Evolutionary conservation across 768 basidiomycete species (phyloP), one percentile per base, ranked within the genome.

Genomic region (Gymnopilus junonius): DNA sequence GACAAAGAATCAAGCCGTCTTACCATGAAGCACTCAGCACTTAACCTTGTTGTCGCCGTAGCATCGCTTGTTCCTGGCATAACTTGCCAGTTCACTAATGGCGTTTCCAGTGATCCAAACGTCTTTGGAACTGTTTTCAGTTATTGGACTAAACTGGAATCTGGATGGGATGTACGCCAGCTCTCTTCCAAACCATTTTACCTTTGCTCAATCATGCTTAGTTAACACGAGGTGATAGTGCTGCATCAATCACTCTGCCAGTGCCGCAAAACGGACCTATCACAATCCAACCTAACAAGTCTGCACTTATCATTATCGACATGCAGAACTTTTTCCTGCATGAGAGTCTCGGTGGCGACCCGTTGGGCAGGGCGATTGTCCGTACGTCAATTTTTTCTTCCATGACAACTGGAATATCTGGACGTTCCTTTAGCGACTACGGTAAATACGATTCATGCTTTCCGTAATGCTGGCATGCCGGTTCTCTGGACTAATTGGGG

Each of bases 261-360:
- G 65, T 74, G 59, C 70, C 72, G 8, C 31, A 58, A 7, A 64
- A 66, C 53, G 70, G 75, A 17, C 69, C 71, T 2, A 72, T 76
- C 11, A 63, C 61, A 2, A 69, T 76, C 32, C 72, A 75, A 32
- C 73, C 75, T 0, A 72, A 72, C 55, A 66, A 68, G n/a, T 66
- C 70, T n/a, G 75, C 75, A 3, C 64, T 76, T 15, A 74, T 76
- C 11, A 76, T 76, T 29, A 76, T 76, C 25, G 75, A 76, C 58
- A 76, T 76, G 75, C 75, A 76, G 32, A 76, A 74, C 57, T 73
- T 72, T 57, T 76, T 74, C 61, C 59, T 75, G 40, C 74, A 76
- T 63, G 71, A 71, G 50, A 72, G 71, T 53, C 60, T 76, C 6
- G 62, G 68, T 11, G 75, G 73, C 10, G 75, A 76, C 55, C 75